Evolutionary conservation across 257 asterid species (phyloP).

Genomic region (Echium plantagineum): DNA sequence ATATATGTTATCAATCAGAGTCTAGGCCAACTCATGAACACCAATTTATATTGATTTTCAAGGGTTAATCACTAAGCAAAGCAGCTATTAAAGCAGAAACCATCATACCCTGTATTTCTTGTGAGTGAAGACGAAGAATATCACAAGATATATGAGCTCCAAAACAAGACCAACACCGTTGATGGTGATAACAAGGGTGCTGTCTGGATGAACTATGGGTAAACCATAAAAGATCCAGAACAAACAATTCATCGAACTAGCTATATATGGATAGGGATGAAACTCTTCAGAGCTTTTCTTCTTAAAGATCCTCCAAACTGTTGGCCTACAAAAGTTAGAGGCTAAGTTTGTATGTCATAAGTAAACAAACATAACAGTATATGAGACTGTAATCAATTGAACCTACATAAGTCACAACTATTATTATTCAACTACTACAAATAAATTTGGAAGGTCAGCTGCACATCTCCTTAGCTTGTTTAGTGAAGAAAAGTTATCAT

Average conservation of each 20-base stretch:
- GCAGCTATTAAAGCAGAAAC: not conserved
- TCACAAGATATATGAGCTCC: constrained; percentile 11
- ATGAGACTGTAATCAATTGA: no score
- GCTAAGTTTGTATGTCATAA: not conserved
- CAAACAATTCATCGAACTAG: constrained; percentile 1
- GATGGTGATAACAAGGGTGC: constrained; percentile 35
- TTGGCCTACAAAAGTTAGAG: constrained; percentile 29
- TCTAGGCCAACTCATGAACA: no score
- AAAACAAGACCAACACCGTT: constrained; percentile 35
- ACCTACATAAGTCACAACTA: not conserved
- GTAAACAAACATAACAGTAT: not conserved
- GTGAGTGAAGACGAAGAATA: constrained; percentile 30
- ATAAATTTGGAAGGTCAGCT: no score
- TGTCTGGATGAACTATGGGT: constrained; percentile 50
- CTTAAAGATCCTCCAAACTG: constrained; percentile 34
- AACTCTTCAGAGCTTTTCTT: constrained; percentile 48
- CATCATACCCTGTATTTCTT: constrained; percentile 26
- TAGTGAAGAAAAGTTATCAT: no score
- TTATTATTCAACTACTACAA: no score
- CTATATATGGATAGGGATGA: constrained; percentile 59
- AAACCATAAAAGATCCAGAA: constrained; percentile 25
- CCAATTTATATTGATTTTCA: no score
- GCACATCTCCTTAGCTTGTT: no score
- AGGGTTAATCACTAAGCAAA: not conserved
- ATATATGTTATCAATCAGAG: not conserved